Base-by-base conservation (phyloP, 2,329 filamentous ascomycete species). In the Aaosphaeria arxii region DNA sequence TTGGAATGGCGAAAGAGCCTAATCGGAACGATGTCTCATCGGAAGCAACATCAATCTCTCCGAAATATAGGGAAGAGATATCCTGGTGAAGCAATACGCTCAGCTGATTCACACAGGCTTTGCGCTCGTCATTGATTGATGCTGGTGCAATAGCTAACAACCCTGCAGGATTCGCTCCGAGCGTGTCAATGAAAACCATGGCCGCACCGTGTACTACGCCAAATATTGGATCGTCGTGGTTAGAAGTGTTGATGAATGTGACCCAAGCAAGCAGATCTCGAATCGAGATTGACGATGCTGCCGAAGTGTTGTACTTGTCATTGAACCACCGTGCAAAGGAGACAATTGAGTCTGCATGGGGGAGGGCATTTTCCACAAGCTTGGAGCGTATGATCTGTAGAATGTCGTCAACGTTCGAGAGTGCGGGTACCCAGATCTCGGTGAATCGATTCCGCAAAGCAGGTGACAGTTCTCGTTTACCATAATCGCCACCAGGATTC, bases 401-500 rank as follows among this genome's bases (percentile, higher is more conserved):
- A 32, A 97, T 86, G 64, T 99, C 95, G 30, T 91, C 85, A 44
- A 84, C 81, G 50, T 92, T 88, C 1, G 90, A 91, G 49, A 97
- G 75, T 1, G 91, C 82, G 1, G 94, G 91, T 0, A 97, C 94
- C 94, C 94, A 99, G 6, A 99, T 96, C 71, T 99, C 94, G 0
- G 94, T 99, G 67, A 99, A 96, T 51, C 94, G 88, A 67, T 99
- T 99, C 41, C 94, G 83, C 50, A 99, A 75, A 11, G 94, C 95
- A 3, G 94, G 94, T 1, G 94, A 99, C 9, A 99, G 80, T 69
- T 99, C 94, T 58, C 92, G 90, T 74, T 99, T 99, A 55, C 94
- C 94, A 67, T 97, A 99, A 65, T 99, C 94, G 41, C 95, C 94
- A 44, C 95, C 95, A 6, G 94, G 94, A 58, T 99, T 99, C 94